Conservation (phyloP, 2,329 filamentous ascomycete species). For the Boeremia lycopersici region DNA sequence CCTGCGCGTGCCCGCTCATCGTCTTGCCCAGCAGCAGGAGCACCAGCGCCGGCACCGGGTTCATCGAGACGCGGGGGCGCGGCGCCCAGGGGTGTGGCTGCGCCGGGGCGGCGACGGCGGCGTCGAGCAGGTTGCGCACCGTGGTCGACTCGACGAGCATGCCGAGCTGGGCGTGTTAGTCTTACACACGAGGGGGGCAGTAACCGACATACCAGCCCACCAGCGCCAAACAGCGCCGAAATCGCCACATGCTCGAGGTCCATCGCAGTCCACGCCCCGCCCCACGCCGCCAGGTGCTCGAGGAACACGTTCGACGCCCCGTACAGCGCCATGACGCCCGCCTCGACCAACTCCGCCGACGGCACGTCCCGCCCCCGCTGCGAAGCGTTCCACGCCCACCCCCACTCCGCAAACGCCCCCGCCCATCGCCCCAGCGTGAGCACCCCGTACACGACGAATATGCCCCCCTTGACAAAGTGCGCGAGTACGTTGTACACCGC, state of each 20-base stretch:
- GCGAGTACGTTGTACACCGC: conserved; percentile 83
- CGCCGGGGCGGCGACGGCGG: conserved; percentile 51
- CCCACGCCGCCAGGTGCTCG: conserved; percentile 80
- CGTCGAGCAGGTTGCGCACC: conserved; percentile 70
- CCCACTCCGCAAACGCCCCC: conserved; percentile 85
- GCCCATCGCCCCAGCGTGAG: conserved; percentile 88
- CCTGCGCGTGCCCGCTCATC: conserved; percentile 93
- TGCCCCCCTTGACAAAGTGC: conserved; percentile 91
- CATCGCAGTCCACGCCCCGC: conserved; percentile 72
- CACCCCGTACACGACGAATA: conserved; percentile 93
- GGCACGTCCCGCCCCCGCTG: conserved; percentile 63
- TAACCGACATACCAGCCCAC: conserved; percentile 71
- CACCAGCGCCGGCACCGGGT: conserved; percentile 85
- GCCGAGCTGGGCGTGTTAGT: conserved; percentile 59
- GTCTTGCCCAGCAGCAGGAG: conserved; percentile 88
- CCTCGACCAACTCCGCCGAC: conserved; percentile 88
- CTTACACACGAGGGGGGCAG: conserved; percentile 14
- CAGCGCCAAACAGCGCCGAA: conserved; percentile 90
- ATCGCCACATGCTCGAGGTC: conserved; percentile 94
- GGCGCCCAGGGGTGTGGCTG: too few relatives aligned
- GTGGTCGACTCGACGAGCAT: conserved; percentile 78
- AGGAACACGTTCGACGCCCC: conserved; percentile 90
- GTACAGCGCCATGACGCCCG: conserved; percentile 87
- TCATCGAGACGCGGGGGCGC: conserved; percentile 84
- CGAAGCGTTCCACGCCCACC: conserved; percentile 94